A percentile compares a stretch with the other conserved stretches of the same genome.
These are phyloP conservation scores for Aspergillus campestris DNA, from an alignment of 495 filamentous ascomycete genomes.

Conservation along the genomic window DNA sequence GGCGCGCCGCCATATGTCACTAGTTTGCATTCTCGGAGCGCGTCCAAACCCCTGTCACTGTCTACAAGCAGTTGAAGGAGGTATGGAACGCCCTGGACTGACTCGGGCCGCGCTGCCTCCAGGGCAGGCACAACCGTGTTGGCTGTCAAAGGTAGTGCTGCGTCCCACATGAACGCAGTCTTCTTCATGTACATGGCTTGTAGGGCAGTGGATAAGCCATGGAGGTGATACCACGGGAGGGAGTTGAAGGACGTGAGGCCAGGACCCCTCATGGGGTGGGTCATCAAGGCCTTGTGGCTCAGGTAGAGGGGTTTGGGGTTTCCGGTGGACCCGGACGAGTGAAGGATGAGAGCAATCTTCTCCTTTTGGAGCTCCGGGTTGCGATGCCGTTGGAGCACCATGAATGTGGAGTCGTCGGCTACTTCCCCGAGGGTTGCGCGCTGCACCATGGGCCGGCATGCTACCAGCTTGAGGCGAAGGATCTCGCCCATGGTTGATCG, in stretches of 20 bases:
- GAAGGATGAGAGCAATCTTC: constrained; percentile 39
- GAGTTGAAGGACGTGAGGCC: constrained; percentile 44
- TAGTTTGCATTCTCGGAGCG: constrained; percentile 33
- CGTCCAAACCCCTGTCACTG: constrained; percentile 35
- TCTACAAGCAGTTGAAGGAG: constrained; percentile 46
- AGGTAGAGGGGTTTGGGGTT: constrained; percentile 45
- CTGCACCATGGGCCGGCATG: constrained; percentile 22
- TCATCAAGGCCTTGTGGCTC: constrained; percentile 34
- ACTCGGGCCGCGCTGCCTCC: constrained; percentile 37
- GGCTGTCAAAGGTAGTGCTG: constrained; percentile 46
- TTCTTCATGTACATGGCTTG: constrained; percentile 47
- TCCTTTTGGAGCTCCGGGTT: constrained; percentile 19
- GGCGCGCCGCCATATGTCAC: constrained; percentile 46
- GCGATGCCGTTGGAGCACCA: constrained; percentile 26
- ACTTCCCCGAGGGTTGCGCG: constrained; percentile 9
- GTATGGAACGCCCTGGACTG: constrained; percentile 49
- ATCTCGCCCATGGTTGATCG: constrained; percentile 36
- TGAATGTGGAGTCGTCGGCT: constrained; percentile 15
- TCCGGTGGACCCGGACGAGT: constrained; percentile 53
- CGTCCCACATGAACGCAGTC: constrained; percentile 42
- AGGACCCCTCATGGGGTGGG: constrained; percentile 21
- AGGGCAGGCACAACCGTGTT: constrained; percentile 38
- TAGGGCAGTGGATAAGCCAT: constrained; percentile 37
- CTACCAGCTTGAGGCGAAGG: constrained; percentile 23
- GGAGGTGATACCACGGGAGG: constrained; percentile 48